Percentiles rank a stretch among this genome's conserved stretches.
Evolutionary conservation across 805 yeast genomes (phyloP).

Genomic region (Yarrowia sp.): DNA sequence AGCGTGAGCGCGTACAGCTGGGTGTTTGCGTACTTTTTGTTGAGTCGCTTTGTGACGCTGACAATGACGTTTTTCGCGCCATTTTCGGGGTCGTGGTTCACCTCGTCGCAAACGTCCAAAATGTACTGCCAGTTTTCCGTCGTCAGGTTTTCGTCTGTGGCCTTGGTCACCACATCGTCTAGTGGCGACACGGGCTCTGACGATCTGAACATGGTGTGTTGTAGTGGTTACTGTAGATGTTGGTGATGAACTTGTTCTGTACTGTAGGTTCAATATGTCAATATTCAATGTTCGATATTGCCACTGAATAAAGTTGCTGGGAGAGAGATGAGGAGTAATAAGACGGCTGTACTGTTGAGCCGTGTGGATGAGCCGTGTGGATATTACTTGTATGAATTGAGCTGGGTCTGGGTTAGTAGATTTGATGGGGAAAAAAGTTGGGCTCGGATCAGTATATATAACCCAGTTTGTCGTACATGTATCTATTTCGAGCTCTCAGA

Average conservation of each 20-base stretch:
- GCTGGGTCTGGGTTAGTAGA: too few species aligned
- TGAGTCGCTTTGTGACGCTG: slow-evolving; percentile 48
- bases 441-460: too few species aligned
- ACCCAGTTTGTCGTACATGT: too few species aligned
- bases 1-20: slow-evolving; percentile 54
- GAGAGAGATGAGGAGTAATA: neutral
- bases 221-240: too few species aligned
- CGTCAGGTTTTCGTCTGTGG: slow-evolving; percentile 61
- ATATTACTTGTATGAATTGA: too few species aligned
- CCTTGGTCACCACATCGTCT: slow-evolving; percentile 38
- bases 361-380: too few species aligned
- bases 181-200: slow-evolving; percentile 20
- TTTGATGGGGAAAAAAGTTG: too few species aligned
- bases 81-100: slow-evolving; percentile 58
- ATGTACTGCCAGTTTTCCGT: slow-evolving; percentile 67
- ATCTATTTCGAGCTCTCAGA: neutral
- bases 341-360: too few species aligned
- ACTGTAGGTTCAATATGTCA: neutral
- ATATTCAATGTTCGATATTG: too few species aligned
- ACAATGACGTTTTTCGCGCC: slow-evolving; percentile 48
- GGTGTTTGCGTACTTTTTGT: slow-evolving; percentile 59
- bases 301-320: slow-evolving; percentile 22
- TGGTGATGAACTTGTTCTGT: too few species aligned
- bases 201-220: slow-evolving; percentile 12
- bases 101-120: slow-evolving; percentile 63